Base-by-base conservation (phyloP, 768 basidiomycete species). In the Tylopilus sp. region DNA sequence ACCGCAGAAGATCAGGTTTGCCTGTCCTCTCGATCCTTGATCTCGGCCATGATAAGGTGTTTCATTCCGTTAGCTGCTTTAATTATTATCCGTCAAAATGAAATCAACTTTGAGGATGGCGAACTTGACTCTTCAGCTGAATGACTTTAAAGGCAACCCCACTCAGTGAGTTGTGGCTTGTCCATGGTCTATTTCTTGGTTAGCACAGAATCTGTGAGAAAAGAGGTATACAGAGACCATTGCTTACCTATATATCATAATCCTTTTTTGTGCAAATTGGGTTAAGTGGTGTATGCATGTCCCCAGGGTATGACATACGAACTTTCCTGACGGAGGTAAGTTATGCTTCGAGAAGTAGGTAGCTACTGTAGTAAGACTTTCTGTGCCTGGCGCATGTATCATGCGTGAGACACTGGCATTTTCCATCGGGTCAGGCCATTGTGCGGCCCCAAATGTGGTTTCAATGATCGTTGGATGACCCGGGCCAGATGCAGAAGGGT, bases 91-190 rank as follows among this genome's bases (percentile, higher is more conserved):
- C n/a, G n/a, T n/a, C n/a, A n/a, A n/a, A 57, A 50, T 44, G 39
- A 42, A 56, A 48, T 48, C 33, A 30, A 41, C 39, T 23, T 47
- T 46, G 36, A 44, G 26, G 22, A 40, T 3, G 39, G 31, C 22
- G 15, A 48, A 21, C 47, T 36, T 23, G 28, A 44, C 18, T 6
- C n/a, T 6, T 44, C 21, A 33, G 4, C 17, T 6, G 15, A 22
- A 15, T 13, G 22, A 15, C 40, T 6, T 28, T n/a, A 25, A 41
- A 7, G 42, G 25, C 22, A 18, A 47, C n/a, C n/a, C n/a, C n/a
- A 30, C 21, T 47, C 17, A 8, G n/a, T 17, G 40, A 7, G n/a
- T 3, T 6, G 31, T 31, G 5, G n/a, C n/a, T 7, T 8, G 3
- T 10, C 15, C 22, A 40, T 20, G 21, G 23, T 35, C 42, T 49